Evolutionary conservation across 1,284 basidiomycete species (phyloP), one percentile per base, ranked within the genome.

Genomic region (Sporisorium graminicola): DNA sequence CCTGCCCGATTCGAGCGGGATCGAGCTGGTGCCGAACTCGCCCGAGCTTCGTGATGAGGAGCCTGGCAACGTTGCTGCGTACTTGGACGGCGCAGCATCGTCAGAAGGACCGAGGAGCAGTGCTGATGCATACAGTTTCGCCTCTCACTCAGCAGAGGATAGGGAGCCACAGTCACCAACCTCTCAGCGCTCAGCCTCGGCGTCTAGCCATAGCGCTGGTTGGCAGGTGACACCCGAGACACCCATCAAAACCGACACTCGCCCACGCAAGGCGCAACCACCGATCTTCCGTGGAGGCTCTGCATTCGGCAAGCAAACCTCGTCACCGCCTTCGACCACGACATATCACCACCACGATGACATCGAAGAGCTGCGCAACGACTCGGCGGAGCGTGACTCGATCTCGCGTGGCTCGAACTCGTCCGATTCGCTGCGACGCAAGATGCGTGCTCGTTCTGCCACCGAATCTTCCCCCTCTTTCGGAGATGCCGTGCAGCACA

Each of bases 11-110:
- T 29, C 33, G 18, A 46, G 43, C 9, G 58, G 59, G 16, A 69
- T 74, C 9, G 71, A 74, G 27, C 35, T 74, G 14, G 65, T 74
- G 10, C 58, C 60, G 1, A 46, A 55, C 14, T 69, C 71, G 12
- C 60, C 61, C 6, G 58, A 64, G 3, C 29, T 67, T 16, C 16
- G 33, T 2, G 33, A 12, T 2, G 33, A 49, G 12, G 57, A 22
- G 9, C 8, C 5, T 9, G 26, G 27, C 3, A 52, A 20, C 5
- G 57, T 8, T 10, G 42, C 13, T 29, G 13, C 10, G 14, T 35
- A 40, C 33, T 18, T 8, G 35, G 29, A 43, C 9, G 29, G 7
- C 5, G 13, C 26, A 0, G 16, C 54, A 14, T 24, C 57, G 22
- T 18, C 33, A 24, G 55, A 68, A 22, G 65, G 52, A 0, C 65